Evolutionary conservation across 331 rosid genomes (phyloP).

Genomic region (Dryas integrifolia): DNA sequence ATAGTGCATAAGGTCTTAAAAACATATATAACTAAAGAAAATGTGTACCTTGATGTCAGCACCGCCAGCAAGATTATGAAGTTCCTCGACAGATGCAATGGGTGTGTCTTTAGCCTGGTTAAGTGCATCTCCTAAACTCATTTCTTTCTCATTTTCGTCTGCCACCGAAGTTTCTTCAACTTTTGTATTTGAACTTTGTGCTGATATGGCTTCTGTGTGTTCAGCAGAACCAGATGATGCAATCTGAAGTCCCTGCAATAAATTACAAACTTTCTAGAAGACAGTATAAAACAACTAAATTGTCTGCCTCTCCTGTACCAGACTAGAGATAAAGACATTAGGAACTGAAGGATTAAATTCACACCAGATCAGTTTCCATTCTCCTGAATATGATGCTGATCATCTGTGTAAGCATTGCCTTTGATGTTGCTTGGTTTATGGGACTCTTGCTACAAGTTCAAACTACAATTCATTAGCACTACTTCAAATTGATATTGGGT

Average conservation of each 20-base stretch:
- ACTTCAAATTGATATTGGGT: constrained; percentile 25
- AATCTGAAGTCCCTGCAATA: constrained; percentile 47
- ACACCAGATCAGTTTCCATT: constrained; percentile 91
- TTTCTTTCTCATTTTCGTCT: constrained; percentile 64
- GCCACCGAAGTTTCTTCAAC: constrained; percentile 48
- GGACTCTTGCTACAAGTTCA: constrained; percentile 86
- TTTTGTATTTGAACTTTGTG: constrained; percentile 46
- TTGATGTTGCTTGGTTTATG: constrained; percentile 95
- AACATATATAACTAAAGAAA: constrained; percentile 21
- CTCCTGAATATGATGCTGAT: constrained; percentile 83
- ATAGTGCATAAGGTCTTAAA: constrained; percentile 5
- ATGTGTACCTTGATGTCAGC: constrained; percentile 88
- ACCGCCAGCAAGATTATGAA: constrained; percentile 94
- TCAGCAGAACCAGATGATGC: constrained; percentile 56
- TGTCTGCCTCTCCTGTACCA: constrained; percentile 2
- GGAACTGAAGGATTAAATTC: constrained; percentile 28
- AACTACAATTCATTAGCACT: constrained; percentile 34
- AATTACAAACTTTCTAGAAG: constrained; percentile 22
- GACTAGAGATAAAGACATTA: constrained; percentile 16
- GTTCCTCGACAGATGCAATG: constrained; percentile 88
- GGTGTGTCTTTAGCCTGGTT: constrained; percentile 70
- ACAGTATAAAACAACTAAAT: constrained; percentile 18
- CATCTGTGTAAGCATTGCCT: constrained; percentile 99
- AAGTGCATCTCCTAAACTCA: constrained; percentile 85
- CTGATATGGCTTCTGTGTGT: constrained; percentile 46